Evolutionary conservation across 139 green algal genomes (phyloP).

Genomic region (Volvox reticuliferus): DNA sequence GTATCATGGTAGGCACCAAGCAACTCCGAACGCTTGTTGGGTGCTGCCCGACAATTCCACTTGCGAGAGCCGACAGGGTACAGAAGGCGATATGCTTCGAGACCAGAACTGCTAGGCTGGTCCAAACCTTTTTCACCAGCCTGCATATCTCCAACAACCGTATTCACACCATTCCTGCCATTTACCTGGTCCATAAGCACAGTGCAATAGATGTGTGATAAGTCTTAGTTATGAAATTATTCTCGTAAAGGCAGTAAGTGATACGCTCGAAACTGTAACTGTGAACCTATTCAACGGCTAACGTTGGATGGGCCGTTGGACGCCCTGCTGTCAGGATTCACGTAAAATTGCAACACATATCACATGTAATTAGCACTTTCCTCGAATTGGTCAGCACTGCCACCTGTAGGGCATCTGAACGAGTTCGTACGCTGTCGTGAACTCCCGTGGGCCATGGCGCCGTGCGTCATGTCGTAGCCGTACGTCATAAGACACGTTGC

Average conservation of each 20-base stretch:
- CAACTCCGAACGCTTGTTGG: constrained; percentile 20
- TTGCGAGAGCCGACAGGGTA: constrained; percentile 24
- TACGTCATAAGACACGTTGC: too few relatives aligned
- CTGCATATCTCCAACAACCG: background rate
- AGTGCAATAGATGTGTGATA: background rate
- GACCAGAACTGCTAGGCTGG: background rate
- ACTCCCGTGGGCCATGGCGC: too few relatives aligned
- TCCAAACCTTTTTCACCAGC: background rate
- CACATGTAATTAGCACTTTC: too few relatives aligned
- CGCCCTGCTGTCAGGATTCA: background rate
- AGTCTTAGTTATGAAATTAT: background rate
- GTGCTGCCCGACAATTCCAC: constrained; percentile 19
- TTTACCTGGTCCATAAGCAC: too few relatives aligned
- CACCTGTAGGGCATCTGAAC: too few relatives aligned
- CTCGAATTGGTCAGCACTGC: too few relatives aligned
- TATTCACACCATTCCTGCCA: background rate
- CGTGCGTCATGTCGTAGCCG: too few relatives aligned
- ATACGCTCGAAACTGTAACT: background rate
- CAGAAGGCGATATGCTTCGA: constrained; percentile 12
- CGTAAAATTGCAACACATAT: background rate
- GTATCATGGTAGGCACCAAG: constrained; percentile 13
- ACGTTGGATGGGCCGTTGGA: background rate
- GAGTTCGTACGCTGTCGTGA: too few relatives aligned
- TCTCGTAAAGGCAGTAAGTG: background rate
- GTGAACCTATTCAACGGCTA: background rate